Conservation (phyloP, 1,139 yeast species). For the Hanseniaspora sp. region DNA sequence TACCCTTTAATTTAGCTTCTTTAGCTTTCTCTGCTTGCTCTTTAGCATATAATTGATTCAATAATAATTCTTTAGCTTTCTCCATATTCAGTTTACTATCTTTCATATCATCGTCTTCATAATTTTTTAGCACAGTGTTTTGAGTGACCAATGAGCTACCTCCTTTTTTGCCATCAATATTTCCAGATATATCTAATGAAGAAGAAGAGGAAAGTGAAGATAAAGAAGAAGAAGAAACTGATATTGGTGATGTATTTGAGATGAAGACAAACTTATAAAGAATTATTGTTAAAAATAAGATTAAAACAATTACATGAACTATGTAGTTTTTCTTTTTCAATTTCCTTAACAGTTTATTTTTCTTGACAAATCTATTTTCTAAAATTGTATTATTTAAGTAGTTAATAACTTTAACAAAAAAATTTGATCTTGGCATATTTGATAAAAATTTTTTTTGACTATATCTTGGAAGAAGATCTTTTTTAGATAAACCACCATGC, state of each 20-base stretch:
- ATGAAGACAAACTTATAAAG: not conserved
- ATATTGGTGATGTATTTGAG: not conserved
- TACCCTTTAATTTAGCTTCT: not conserved
- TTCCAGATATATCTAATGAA: not conserved
- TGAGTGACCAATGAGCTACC: not conserved
- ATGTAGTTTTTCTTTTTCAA: not conserved
- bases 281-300: not conserved
- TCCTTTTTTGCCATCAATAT: not conserved
- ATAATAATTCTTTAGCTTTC: not conserved
- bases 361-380: not conserved
- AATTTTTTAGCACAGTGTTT: not conserved
- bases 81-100: slow-evolving; percentile 14
- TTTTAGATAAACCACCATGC: not conserved
- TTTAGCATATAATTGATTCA: not conserved
- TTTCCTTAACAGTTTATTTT: not conserved
- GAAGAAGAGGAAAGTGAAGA: not conserved
- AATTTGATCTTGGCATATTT: not conserved
- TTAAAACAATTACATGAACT: not conserved
- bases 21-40: not conserved
- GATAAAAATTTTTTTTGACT: not conserved
- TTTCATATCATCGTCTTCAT: slow-evolving; percentile 1
- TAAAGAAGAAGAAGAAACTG: too few species aligned
- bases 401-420: not conserved
- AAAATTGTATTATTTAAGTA: too few species aligned
- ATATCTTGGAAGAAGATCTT: slow-evolving; percentile 11